Percentiles rank a stretch among this genome's conserved stretches.
Evolutionary conservation across 2,329 filamentous ascomycete genomes (phyloP).

Genomic region (Xylaria sp.): DNA sequence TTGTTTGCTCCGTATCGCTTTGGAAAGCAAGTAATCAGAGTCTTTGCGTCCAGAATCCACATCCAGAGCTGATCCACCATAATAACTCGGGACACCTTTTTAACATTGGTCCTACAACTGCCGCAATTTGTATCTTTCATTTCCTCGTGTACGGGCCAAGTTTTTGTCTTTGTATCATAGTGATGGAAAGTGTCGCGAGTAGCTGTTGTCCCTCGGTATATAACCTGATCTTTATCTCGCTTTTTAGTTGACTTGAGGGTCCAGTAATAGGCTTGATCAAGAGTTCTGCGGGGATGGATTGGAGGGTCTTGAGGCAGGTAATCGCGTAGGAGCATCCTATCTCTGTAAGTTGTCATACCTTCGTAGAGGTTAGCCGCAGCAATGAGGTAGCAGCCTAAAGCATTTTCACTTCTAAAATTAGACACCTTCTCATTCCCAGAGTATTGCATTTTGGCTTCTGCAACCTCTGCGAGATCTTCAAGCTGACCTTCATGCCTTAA

Average conservation of each 20-base stretch:
- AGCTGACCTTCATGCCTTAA: neutral
- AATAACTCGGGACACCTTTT: conserved; percentile 43
- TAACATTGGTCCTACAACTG: conserved; percentile 23
- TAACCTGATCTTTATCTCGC: conserved; percentile 56
- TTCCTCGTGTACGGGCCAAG: conserved; percentile 20
- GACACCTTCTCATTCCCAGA: neutral
- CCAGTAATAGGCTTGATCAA: conserved; percentile 59
- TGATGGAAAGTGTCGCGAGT: conserved; percentile 39
- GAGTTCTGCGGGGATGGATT: conserved; percentile 56
- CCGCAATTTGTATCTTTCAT: neutral
- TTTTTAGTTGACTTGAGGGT: conserved; percentile 52
- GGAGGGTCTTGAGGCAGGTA: conserved; percentile 51
- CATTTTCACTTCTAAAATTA: conserved; percentile 25
- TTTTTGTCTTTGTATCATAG: conserved; percentile 24
- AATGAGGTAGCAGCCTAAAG: conserved; percentile 47
- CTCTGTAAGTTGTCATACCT: conserved; percentile 50
- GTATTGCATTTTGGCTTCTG: neutral
- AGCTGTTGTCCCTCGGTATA: conserved; percentile 52
- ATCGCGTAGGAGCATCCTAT: conserved; percentile 49
- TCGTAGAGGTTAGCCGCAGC: conserved; percentile 51
- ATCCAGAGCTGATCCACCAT: conserved; percentile 60
- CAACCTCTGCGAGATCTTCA: neutral
- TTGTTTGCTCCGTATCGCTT: conserved; percentile 57
- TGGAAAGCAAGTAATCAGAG: conserved; percentile 54
- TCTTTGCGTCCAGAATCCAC: conserved; percentile 54